phyloP scores from a whole-genome alignment of 495 filamentous ascomycete genomes.

The Rhypophila decipiens region DNA sequence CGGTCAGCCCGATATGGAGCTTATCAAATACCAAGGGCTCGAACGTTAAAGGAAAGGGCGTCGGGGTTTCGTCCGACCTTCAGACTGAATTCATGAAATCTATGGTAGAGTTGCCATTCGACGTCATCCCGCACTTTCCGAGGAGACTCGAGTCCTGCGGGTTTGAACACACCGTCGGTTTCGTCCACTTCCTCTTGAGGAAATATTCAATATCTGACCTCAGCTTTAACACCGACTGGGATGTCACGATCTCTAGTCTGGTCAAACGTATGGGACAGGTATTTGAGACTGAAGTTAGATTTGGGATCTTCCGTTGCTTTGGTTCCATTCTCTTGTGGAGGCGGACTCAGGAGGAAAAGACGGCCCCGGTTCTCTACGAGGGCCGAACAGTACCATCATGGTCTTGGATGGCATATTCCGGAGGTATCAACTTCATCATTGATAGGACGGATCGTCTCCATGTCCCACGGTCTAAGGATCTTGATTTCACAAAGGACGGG shows the following conservation, averaged over 20 bases:
- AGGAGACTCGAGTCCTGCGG: neutral
- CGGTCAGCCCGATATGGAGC: too few relatives aligned
- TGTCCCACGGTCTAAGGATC: neutral
- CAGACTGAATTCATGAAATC: too few relatives aligned
- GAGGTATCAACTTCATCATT: constrained; percentile 6
- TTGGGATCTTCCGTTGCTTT: constrained; percentile 5
- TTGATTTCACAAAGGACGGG: constrained; percentile 2
- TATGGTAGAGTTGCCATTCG: too few relatives aligned
- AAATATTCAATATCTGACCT: constrained; percentile 6
- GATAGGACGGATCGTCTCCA: neutral
- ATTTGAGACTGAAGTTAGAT: constrained; percentile 5
- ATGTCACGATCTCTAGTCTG: constrained; percentile 7
- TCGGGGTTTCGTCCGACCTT: too few relatives aligned
- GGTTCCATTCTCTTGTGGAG: constrained; percentile 1
- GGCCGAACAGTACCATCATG: constrained; percentile 10
- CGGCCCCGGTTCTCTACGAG: constrained; percentile 1
- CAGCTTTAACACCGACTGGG: constrained; percentile 4
- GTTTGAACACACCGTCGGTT: constrained; percentile 1
- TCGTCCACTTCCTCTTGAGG: constrained; percentile 5
- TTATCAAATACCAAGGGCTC: too few relatives aligned
- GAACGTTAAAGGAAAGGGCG: too few relatives aligned
- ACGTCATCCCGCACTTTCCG: constrained; percentile 5
- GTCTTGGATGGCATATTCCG: constrained; percentile 13
- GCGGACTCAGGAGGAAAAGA: constrained; percentile 3
- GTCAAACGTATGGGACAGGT: constrained; percentile 4